These are phyloP conservation scores for Adansonia grandidieri DNA, from an alignment of 441 rosid genomes.

Conservation along the genomic window DNA sequence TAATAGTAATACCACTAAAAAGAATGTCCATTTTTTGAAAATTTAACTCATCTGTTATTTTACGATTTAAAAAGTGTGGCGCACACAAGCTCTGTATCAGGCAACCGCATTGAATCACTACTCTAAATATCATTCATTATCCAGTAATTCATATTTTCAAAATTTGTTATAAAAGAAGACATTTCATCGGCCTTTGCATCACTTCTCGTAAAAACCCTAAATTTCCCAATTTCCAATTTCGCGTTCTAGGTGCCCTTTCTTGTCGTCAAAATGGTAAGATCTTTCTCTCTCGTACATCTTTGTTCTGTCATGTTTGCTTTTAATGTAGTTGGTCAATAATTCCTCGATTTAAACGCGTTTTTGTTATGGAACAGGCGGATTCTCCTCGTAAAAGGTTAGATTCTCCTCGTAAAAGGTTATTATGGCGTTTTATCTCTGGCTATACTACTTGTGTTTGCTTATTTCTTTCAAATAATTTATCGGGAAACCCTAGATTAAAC, in stretches of 20 bases:
- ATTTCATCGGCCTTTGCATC: background rate
- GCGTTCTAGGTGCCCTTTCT: background rate
- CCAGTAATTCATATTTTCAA: background rate
- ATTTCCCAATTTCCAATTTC: slow-evolving; percentile 1
- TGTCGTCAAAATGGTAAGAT: slow-evolving; percentile 41
- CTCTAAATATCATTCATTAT: slow-evolving; percentile 3
- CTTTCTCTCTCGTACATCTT: background rate
- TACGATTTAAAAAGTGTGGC: background rate
- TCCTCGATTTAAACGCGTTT: background rate
- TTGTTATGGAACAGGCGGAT: slow-evolving; percentile 54
- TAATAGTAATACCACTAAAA: background rate
- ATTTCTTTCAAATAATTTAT: background rate
- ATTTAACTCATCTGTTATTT: background rate
- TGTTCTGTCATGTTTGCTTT: background rate
- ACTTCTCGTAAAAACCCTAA: slow-evolving; percentile 25
- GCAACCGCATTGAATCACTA: slow-evolving; percentile 10
- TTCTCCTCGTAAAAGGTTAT: background rate
- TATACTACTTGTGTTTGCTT: background rate
- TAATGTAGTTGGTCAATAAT: background rate
- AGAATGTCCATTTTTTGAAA: background rate
- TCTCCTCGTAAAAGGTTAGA: slow-evolving; percentile 69
- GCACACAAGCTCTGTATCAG: background rate
- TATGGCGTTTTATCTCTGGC: background rate
- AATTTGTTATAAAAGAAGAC: background rate
- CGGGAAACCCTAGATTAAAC: slow-evolving; percentile 11